These are phyloP conservation scores for Xylaria sp. DNA, from an alignment of 2,329 filamentous ascomycete genomes.

Conservation along the genomic window DNA sequence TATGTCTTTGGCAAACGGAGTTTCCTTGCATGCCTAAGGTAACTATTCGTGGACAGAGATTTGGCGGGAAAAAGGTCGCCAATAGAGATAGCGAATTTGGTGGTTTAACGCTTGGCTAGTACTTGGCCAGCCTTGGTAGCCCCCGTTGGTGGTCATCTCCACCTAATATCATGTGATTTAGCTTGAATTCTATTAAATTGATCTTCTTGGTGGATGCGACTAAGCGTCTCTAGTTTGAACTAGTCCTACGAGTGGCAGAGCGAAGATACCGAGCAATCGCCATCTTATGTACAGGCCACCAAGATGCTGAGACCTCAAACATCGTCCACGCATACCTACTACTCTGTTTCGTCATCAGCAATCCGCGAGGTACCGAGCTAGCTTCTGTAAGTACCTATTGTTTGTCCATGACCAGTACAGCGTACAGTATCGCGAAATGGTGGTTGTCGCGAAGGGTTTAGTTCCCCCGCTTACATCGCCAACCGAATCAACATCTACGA, in stretches of 20 bases:
- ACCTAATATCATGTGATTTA: slow-evolving; percentile 31
- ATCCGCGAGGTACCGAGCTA: too few relatives aligned
- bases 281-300: slow-evolving; percentile 15
- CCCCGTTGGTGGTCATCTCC: slow-evolving; percentile 7
- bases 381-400: neutral
- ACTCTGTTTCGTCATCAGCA: neutral
- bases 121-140: slow-evolving; percentile 18
- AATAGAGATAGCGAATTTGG: neutral
- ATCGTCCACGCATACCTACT: neutral
- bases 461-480: neutral
- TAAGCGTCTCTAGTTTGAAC: slow-evolving; percentile 12
- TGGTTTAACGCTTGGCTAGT: slow-evolving; percentile 10
- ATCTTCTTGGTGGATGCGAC: slow-evolving; percentile 13
- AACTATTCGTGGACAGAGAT: neutral
- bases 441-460: neutral
- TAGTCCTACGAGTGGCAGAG: slow-evolving; percentile 14
- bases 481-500: neutral
- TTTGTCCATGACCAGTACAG: neutral
- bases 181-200: neutral
- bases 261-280: slow-evolving; percentile 30
- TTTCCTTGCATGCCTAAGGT: neutral
- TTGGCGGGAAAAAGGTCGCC: slow-evolving; percentile 1
- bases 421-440: neutral
- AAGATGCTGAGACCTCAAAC: neutral
- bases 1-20: too few relatives aligned